phyloP scores from a whole-genome alignment of 768 basidiomycete genomes.

The Russula griseocarnosa region DNA sequence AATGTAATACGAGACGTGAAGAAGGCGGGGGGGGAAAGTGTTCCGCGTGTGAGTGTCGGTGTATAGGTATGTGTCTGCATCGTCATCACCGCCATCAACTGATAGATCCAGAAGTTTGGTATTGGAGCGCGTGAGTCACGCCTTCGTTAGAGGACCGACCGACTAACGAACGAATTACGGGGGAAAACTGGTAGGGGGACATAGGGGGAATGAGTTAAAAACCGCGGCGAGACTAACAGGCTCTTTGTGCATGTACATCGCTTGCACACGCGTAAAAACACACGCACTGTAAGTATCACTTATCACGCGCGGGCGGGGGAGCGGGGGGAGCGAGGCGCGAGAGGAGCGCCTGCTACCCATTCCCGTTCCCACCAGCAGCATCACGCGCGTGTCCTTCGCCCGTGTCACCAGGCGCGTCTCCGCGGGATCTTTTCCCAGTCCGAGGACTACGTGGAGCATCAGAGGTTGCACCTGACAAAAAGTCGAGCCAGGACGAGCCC shows the following conservation, averaged over 20 bases:
- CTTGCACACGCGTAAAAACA: not conserved
- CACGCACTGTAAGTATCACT: not conserved
- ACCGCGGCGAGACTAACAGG: not conserved
- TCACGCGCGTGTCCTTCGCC: constrained; percentile 14
- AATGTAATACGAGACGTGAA: not conserved
- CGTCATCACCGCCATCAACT: not conserved
- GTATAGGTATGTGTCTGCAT: not conserved
- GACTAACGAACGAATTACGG: not conserved
- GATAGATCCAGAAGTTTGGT: not conserved
- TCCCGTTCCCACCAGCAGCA: not conserved
- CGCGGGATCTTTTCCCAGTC: constrained; percentile 20
- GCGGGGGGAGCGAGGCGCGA: not conserved
- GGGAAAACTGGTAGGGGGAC: not conserved
- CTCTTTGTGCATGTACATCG: not conserved
- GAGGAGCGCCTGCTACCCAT: constrained; percentile 4
- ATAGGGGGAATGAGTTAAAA: not conserved
- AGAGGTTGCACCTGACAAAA: constrained; percentile 19
- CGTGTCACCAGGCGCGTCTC: constrained; percentile 8
- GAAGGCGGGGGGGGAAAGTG: not conserved
- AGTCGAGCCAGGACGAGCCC: constrained; percentile 27
- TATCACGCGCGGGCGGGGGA: not conserved
- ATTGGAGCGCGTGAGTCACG: not conserved
- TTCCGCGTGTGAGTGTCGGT: not conserved
- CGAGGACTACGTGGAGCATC: constrained; percentile 22
- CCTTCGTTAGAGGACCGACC: not conserved